Evolutionary conservation across 345 rosid species (phyloP).

Genomic region (Physaria fendleri): DNA sequence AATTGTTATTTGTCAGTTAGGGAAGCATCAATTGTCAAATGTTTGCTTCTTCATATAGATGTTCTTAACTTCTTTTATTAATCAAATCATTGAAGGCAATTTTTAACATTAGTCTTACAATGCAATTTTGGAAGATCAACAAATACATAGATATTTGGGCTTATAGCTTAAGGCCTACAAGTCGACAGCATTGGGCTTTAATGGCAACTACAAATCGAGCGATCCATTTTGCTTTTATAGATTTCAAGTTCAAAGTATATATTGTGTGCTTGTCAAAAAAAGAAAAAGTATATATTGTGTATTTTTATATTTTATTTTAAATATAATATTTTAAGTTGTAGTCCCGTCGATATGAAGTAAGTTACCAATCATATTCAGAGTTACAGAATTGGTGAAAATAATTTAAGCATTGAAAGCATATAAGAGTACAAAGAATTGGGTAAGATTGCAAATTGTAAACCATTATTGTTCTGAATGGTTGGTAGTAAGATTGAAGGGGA

Average conservation of each 20-base stretch:
- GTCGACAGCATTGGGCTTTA: background rate
- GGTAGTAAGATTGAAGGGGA: constrained; percentile 32
- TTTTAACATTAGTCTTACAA: background rate
- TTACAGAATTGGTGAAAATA: constrained; percentile 3
- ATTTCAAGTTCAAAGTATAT: too few relatives aligned
- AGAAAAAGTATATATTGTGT: too few relatives aligned
- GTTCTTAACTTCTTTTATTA: background rate
- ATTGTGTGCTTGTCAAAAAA: too few relatives aligned
- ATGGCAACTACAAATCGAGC: background rate
- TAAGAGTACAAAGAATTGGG: constrained; percentile 16
- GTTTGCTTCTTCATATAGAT: constrained; percentile 19
- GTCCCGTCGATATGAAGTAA: background rate
- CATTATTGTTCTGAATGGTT: constrained; percentile 24
- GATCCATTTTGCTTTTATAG: background rate
- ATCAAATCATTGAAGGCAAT: constrained; percentile 1
- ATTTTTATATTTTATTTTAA: background rate
- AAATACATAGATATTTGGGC: background rate
- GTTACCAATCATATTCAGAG: background rate
- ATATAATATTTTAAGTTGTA: background rate
- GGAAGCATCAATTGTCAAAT: constrained; percentile 23
- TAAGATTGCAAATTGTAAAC: constrained; percentile 25
- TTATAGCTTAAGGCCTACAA: background rate
- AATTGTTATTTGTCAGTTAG: constrained; percentile 15
- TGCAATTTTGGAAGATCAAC: background rate
- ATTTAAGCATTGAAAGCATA: constrained; percentile 17